Base-by-base conservation (phyloP, 2,329 filamentous ascomycete genomes). In the Curvularia sp. region DNA sequence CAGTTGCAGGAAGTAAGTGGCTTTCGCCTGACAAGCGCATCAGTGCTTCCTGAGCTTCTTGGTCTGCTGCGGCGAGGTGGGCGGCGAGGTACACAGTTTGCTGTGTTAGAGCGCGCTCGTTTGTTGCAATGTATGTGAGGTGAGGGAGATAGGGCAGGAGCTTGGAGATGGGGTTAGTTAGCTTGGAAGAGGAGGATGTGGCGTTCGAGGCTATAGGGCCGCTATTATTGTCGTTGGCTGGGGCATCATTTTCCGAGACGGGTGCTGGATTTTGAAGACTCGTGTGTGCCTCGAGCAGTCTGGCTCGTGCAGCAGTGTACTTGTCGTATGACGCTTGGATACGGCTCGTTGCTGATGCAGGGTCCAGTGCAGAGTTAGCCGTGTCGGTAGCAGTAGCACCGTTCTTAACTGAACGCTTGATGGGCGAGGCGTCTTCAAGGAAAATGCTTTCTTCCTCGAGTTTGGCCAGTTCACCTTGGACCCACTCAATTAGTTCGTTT, bases 401-500 rank as follows among this genome's bases (percentile, higher is more conserved):
- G n/a, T 41, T 55, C 12, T 47, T 52, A 12, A 42, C 46, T 49
- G 61, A 48, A 12, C 67, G 68, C 44, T 76, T 75, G 47, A 74
- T 59, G 2, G 73, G 73, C 2, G 72, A 75, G 9, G 69, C 66
- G 58, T 75, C 69, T 50, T 77, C 75, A 5, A 75, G 62, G 10
- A 75, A 70, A 1, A 73, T 65, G 2, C 69, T 73, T 22, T 77
- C 74, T 60, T 78, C 76, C 35, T 73, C 70, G 59, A 79, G 63
- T 61, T 78, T 80, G 18, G 79, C 74, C 46, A 85, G 64, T 43
- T 82, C 81, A 41, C 78, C 76, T 64, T 85, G 82, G 6, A 84
- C 77, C 83, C 83, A 85, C 44, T 78, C 74, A 5, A 84, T 77
- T 43, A 85, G 71, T 58, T 83, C 81, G 57, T 83, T 77, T 44